phyloP scores from a whole-genome alignment of 73 alveolate genomes.

The Uronychia binucleata region DNA sequence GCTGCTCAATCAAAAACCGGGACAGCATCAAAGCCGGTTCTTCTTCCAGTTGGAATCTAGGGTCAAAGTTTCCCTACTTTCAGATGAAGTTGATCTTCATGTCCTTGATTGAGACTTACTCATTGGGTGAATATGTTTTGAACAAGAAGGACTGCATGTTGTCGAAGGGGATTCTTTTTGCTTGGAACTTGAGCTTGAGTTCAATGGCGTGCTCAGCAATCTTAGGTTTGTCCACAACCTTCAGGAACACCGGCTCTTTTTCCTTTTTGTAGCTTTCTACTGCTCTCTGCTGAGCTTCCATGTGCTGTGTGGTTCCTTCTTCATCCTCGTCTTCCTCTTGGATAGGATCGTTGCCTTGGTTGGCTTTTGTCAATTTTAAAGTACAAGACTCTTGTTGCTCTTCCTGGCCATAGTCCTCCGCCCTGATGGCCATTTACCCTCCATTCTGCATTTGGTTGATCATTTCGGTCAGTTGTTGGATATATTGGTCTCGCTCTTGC shows the following conservation, averaged over 20 bases:
- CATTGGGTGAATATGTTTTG: constrained; percentile 10
- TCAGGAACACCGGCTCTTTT: neutral
- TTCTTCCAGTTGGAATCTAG: neutral
- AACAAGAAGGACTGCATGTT: constrained; percentile 27
- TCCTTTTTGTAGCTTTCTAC: neutral
- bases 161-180: constrained; percentile 19
- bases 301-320: neutral
- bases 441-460: neutral
- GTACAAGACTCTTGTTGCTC: neutral
- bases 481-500: neutral
- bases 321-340: neutral
- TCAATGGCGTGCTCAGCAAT: constrained; percentile 9
- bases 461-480: neutral
- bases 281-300: neutral
- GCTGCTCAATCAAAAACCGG: constrained; percentile 26
- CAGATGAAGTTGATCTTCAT: neutral
- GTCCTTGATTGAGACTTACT: constrained; percentile 7
- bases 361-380: too few species aligned
- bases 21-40: constrained; percentile 5
- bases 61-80: neutral
- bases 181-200: constrained; percentile 23
- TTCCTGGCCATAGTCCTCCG: neutral
- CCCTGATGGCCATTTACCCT: neutral
- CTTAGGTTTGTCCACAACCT: neutral
- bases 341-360: too few species aligned